Conservation (phyloP, 2,329 filamentous ascomycete genomes). For the Microascus cirrosus region DNA sequence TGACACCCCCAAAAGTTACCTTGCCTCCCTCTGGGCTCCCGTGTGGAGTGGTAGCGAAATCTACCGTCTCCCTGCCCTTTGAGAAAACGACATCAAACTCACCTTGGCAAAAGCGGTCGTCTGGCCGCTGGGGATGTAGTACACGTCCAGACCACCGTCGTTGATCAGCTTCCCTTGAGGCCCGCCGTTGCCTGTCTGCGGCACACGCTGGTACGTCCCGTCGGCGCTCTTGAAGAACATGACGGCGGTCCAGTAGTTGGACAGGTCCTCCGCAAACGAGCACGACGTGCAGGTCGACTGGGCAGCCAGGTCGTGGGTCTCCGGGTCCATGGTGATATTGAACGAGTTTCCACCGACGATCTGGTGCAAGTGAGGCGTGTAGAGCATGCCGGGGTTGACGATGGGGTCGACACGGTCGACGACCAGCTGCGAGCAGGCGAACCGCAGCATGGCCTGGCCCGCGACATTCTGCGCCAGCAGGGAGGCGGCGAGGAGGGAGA, state of each 20-base stretch:
- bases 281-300: conserved; percentile 26
- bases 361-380: conserved; percentile 34
- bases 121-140: conserved; percentile 27
- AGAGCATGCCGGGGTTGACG: conserved; percentile 30
- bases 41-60: too few relatives aligned
- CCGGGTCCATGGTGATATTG: conserved; percentile 28
- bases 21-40: background rate
- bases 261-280: conserved; percentile 20
- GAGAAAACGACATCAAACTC: background rate
- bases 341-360: conserved; percentile 35
- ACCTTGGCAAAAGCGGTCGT: conserved; percentile 30
- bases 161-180: conserved; percentile 31
- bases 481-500: conserved; percentile 2
- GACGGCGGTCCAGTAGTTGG: conserved; percentile 22
- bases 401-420: conserved; percentile 33
- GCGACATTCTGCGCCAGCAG: conserved; percentile 2
- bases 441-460: conserved; percentile 29
- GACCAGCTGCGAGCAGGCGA: conserved; percentile 34
- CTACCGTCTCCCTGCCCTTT: too few relatives aligned
- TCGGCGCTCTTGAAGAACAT: conserved; percentile 20
- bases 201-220: conserved; percentile 20
- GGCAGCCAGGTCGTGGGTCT: conserved; percentile 10
- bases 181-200: conserved; percentile 24
- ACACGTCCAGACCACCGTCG: conserved; percentile 30
- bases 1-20: background rate